These are phyloP conservation scores for Filobasidium wieringae DNA, from an alignment of 768 basidiomycete species.

Conservation along the genomic window DNA sequence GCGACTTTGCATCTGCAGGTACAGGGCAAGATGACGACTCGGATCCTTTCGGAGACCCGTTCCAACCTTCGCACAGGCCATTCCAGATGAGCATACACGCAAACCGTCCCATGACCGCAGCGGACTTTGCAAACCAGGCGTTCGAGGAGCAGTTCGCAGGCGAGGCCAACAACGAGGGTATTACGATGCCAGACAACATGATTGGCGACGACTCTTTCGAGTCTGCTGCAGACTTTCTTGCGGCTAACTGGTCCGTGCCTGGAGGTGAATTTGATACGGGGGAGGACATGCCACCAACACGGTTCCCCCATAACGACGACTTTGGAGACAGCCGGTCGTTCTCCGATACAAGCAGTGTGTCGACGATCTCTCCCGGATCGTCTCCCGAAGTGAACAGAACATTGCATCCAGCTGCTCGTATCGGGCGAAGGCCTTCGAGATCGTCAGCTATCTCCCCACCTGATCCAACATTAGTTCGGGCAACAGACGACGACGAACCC, in stretches of 20 bases:
- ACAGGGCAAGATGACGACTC: slow-evolving; percentile 9
- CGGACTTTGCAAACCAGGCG: slow-evolving; percentile 33
- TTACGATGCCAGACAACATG: background rate
- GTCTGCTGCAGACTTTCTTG: slow-evolving; percentile 6
- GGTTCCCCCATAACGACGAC: background rate
- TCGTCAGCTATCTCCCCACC: slow-evolving; percentile 30
- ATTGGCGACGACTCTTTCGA: slow-evolving; percentile 14
- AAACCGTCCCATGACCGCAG: slow-evolving; percentile 28
- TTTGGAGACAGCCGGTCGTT: background rate
- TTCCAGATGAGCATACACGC: background rate
- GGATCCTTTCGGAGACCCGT: slow-evolving; percentile 36
- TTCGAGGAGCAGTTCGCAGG: slow-evolving; percentile 23
- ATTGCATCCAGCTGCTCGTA: slow-evolving; percentile 13
- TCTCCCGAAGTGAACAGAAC: slow-evolving; percentile 5
- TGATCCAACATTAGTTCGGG: slow-evolving; percentile 28
- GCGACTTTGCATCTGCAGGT: slow-evolving; percentile 28
- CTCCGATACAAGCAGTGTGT: background rate
- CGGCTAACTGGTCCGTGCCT: slow-evolving; percentile 15
- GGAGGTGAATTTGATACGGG: slow-evolving; percentile 8
- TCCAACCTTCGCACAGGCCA: slow-evolving; percentile 9
- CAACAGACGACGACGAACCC: slow-evolving; percentile 25
- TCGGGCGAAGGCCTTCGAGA: slow-evolving; percentile 4
- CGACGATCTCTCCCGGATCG: slow-evolving; percentile 9
- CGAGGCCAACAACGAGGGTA: slow-evolving; percentile 14
- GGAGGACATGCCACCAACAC: slow-evolving; percentile 6